phyloP scores from a whole-genome alignment of 2,329 filamentous ascomycete genomes.

The Xylaria sp. region DNA sequence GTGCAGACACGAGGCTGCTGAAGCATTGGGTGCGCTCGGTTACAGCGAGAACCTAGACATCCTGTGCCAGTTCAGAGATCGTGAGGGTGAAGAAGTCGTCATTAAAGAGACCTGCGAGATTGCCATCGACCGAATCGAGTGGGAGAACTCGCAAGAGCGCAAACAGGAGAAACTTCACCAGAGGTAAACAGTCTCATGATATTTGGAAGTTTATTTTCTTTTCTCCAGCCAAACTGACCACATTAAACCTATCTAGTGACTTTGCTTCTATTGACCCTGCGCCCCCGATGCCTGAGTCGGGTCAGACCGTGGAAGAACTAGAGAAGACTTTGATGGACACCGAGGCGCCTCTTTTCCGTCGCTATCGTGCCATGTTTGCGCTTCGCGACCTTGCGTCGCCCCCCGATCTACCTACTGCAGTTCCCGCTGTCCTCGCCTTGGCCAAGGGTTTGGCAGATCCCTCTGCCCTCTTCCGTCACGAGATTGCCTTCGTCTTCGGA shows the following conservation, averaged over 20 bases:
- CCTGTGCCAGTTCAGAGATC: constrained; percentile 67
- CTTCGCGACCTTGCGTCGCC: constrained; percentile 92
- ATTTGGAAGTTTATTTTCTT: neutral
- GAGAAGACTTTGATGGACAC: constrained; percentile 75
- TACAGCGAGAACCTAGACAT: constrained; percentile 68
- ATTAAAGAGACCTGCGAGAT: constrained; percentile 97
- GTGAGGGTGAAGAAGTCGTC: constrained; percentile 68
- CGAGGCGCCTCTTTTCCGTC: constrained; percentile 73
- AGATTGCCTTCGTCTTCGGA: constrained; percentile 97
- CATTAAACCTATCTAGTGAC: constrained; percentile 54
- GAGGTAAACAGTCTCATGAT: constrained; percentile 52
- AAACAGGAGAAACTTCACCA: constrained; percentile 72
- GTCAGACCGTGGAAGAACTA: constrained; percentile 66
- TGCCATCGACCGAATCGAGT: constrained; percentile 87
- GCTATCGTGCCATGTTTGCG: constrained; percentile 97
- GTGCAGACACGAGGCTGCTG: constrained; percentile 93
- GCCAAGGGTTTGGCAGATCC: constrained; percentile 79
- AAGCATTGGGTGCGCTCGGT: constrained; percentile 85
- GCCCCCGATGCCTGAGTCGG: constrained; percentile 72
- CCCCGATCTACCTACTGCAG: constrained; percentile 81
- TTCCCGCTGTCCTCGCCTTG: constrained; percentile 79
- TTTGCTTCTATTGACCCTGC: constrained; percentile 95
- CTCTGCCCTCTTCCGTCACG: constrained; percentile 92
- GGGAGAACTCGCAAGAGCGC: constrained; percentile 73
- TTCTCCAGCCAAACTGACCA: constrained; percentile 18